These are phyloP conservation scores for Volvox africanus DNA, from an alignment of 139 green algal genomes.

Conservation along the genomic window DNA sequence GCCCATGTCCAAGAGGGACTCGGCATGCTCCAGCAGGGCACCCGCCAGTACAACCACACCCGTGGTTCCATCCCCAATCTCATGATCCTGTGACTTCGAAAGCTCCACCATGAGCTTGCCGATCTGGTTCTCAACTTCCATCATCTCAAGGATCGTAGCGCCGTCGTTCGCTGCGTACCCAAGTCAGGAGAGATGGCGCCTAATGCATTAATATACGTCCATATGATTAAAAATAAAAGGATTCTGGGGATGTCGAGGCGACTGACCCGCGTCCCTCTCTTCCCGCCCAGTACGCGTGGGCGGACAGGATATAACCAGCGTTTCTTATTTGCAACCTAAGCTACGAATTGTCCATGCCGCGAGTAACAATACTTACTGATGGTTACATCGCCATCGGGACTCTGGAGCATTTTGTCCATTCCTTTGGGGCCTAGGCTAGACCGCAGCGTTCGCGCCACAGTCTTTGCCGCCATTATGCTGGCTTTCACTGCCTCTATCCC, in stretches of 20 bases:
- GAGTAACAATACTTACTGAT: slow-evolving; percentile 88
- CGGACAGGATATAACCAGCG: not conserved
- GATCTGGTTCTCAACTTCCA: slow-evolving; percentile 99
- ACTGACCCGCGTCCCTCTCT: not conserved
- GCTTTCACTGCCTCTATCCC: slow-evolving; percentile 96
- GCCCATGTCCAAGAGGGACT: slow-evolving; percentile 95
- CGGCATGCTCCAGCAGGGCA: slow-evolving; percentile 82
- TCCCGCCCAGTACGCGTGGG: slow-evolving; percentile 1
- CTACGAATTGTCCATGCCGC: not conserved
- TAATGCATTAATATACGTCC: not conserved
- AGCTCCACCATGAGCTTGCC: slow-evolving; percentile 98
- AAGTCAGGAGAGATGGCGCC: not conserved
- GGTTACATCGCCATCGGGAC: slow-evolving; percentile 95
- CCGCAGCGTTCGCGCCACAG: slow-evolving; percentile 88
- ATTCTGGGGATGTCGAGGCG: too few relatives aligned
- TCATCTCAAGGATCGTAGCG: slow-evolving; percentile 99
- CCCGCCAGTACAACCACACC: slow-evolving; percentile 94
- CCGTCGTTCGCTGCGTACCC: slow-evolving; percentile 93
- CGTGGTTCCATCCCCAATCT: slow-evolving; percentile 96
- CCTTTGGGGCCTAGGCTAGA: slow-evolving; percentile 94
- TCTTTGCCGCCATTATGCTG: slow-evolving; percentile 97
- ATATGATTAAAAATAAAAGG: not conserved
- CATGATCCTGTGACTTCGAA: slow-evolving; percentile 88
- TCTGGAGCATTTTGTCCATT: slow-evolving; percentile 99
- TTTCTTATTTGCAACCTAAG: not conserved